phyloP scores from a whole-genome alignment of 164 flowering plant genomes.

The Nymphaea colorata region DNA sequence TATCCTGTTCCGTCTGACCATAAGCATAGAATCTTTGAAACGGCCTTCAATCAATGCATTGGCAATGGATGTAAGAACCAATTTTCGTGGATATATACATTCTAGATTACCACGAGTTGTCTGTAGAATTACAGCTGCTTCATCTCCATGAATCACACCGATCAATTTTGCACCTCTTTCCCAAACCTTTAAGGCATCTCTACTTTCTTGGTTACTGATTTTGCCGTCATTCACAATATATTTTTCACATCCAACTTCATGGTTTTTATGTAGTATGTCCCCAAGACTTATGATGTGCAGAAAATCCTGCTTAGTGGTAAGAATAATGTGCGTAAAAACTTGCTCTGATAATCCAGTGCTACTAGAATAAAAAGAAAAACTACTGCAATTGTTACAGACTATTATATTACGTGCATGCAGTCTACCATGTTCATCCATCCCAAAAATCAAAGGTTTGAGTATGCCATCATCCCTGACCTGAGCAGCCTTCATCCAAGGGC shows the following conservation, averaged over 20 bases:
- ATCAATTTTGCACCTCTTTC: conserved; percentile 81
- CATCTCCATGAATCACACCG: conserved; percentile 90
- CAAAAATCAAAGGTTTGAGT: conserved; percentile 44
- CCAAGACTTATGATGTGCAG: conserved; percentile 50
- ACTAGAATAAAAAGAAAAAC: conserved; percentile 75
- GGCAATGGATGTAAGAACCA: conserved; percentile 65
- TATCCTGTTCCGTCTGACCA: conserved; percentile 91
- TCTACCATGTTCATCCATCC: conserved; percentile 64
- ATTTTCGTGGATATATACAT: conserved; percentile 81
- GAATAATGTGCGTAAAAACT: conserved; percentile 58
- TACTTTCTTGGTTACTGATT: conserved; percentile 37
- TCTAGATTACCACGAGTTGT: conserved; percentile 83
- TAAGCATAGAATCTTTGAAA: conserved; percentile 73
- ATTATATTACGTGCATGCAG: conserved; percentile 46
- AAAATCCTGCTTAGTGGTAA: conserved; percentile 76
- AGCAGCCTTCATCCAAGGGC: conserved; percentile 71
- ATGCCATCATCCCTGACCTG: conserved; percentile 24
- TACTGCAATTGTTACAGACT: conserved; percentile 73
- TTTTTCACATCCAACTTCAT: conserved; percentile 31
- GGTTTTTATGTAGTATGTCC: conserved; percentile 26
- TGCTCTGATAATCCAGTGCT: conserved; percentile 21
- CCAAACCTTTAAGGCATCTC: conserved; percentile 53
- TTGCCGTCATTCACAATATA: conserved; percentile 31
- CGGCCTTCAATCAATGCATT: conserved; percentile 72
- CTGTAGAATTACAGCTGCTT: conserved; percentile 73